Base-by-base conservation (phyloP, 139 green algal genomes). In the Trebouxia sp. region DNA sequence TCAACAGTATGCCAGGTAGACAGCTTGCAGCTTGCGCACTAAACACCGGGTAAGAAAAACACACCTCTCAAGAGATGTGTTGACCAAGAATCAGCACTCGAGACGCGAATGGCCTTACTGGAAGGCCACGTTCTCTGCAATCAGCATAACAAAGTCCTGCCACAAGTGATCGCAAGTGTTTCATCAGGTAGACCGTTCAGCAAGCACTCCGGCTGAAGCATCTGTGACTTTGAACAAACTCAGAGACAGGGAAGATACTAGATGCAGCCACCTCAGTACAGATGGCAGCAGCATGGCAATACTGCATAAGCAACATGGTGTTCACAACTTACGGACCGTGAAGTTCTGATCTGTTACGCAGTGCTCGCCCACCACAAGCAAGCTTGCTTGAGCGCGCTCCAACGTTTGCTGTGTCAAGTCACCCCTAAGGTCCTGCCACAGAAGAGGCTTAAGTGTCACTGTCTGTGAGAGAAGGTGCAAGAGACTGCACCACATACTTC, bases 111-210 rank as follows among this genome's bases (percentile, higher is more conserved):
- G 55, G 38, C 55, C 55, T 66, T n/a, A 66, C 45, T 51, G 12
- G 45, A 20, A 51, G 9, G 45, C 56, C 56, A 24, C 39, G 56
- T 67, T 67, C 56, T 67, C 56, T 67, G 56, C 56, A 67, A 67
- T n/a, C 56, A 67, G 56, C 56, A 67, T n/a, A 67, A 67, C 56
- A 67, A 67, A 67, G 56, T 67, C 56, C 56, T 67, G 56, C 56
- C 38, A 67, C 3, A 67, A 6, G 3, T 67, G 56, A 6, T 67
- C 56, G 14, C 56, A 67, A 67, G 56, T 67, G 56, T 67, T 6
- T 67, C 56, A 67, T 67, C 39, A 67, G 56, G 56, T 67, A 67
- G 56, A 67, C 56, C 56, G 56, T 67, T 67, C 56, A 67, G 56
- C 56, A 67, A 39, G 56, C 56, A 67, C 56, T 67, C 6, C 56